A percentile compares a stretch with the other conserved stretches of the same genome.
phyloP scores from a whole-genome alignment of 1,139 yeast species.

The Lodderomyces theae region DNA sequence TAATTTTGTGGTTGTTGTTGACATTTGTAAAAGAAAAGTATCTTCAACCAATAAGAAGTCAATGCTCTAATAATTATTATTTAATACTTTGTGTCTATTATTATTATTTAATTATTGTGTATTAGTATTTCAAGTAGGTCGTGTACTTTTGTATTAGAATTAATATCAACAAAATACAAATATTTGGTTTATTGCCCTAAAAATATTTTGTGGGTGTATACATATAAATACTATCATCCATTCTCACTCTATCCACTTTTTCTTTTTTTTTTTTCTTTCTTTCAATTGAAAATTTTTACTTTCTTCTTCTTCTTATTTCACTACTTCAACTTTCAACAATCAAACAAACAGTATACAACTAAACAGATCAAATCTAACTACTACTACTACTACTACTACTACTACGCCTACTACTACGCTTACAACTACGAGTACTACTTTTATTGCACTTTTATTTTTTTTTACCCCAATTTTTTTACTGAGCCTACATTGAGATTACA shows the following conservation, averaged over 20 bases:
- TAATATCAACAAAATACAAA: no score
- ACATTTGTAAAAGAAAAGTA: no score
- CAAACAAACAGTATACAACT: conserved; percentile 15
- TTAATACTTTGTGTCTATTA: no score
- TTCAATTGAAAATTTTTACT: conserved; percentile 12
- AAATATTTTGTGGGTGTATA: no score
- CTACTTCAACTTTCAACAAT: conserved; percentile 6
- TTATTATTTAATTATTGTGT: no score
- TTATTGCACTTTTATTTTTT: no score
- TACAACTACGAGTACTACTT: conserved; percentile 3
- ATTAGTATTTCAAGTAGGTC: neutral
- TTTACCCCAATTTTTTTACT: conserved; percentile 16
- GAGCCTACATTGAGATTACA: conserved; percentile 6
- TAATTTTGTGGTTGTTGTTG: no score
- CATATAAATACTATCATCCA: neutral
- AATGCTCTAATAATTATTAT: no score
- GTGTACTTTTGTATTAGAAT: no score
- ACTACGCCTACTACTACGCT: conserved; percentile 10
- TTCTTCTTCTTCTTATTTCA: conserved; percentile 7
- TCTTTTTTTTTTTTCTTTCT: no score
- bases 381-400: conserved; percentile 9
- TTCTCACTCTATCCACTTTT: conserved; percentile 6
- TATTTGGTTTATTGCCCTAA: neutral
- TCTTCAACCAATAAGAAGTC: no score
- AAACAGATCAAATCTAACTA: conserved; percentile 15